A percentile compares a stretch with the other conserved stretches of the same genome.
These are phyloP conservation scores for Pichia phayaonensis DNA, from an alignment of 805 yeast genomes.

Conservation along the genomic window DNA sequence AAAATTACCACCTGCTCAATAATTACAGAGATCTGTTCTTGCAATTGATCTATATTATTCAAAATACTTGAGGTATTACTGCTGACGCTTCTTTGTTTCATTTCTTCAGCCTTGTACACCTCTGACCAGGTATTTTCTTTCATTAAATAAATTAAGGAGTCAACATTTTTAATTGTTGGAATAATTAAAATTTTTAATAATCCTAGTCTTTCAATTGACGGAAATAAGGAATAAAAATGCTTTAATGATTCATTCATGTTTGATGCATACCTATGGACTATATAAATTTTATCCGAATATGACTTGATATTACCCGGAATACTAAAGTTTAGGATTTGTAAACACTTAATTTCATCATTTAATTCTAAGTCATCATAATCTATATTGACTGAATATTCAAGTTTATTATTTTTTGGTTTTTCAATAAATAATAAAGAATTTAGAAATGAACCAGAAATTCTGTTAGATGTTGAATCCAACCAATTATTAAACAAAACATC, in stretches of 20 bases:
- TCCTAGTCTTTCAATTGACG: conserved; percentile 23
- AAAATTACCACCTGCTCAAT: background rate
- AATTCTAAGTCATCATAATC: conserved; percentile 15
- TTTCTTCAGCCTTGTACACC: conserved; percentile 41
- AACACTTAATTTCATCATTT: conserved; percentile 46
- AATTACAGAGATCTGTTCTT: background rate
- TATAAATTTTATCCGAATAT: conserved; percentile 41
- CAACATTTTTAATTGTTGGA: conserved; percentile 21
- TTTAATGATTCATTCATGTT: conserved; percentile 44
- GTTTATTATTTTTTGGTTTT: background rate
- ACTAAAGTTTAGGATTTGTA: conserved; percentile 43
- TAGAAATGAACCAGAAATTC: conserved; percentile 8
- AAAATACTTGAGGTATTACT: background rate
- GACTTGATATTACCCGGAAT: conserved; percentile 47
- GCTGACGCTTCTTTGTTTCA: conserved; percentile 24
- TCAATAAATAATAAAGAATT: background rate
- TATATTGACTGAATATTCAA: conserved; percentile 22
- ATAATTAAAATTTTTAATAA: conserved; percentile 36
- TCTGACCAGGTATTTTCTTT: conserved; percentile 40
- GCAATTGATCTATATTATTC: background rate
- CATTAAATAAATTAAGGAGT: conserved; percentile 21
- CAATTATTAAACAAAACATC: conserved; percentile 39
- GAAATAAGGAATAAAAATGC: conserved; percentile 26
- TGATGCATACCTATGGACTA: conserved; percentile 50
- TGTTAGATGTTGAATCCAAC: conserved; percentile 25